Conservation (phyloP, 148 eudicot genomes). For the Salicornia ramosissima region DNA sequence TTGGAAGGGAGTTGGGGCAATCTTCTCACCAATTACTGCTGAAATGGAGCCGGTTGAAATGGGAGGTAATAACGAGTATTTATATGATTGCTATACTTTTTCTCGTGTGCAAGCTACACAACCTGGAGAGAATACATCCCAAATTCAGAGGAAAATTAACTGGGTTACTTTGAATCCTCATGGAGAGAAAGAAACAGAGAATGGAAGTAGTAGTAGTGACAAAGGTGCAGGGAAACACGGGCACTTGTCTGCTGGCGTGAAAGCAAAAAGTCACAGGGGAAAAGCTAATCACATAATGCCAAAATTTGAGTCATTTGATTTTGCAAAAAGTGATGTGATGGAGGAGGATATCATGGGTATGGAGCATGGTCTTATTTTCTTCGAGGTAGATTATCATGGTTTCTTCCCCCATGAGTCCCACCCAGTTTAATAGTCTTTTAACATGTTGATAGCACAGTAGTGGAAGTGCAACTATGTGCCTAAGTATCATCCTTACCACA, state of each 20-base stretch:
- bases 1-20: conserved; percentile 99
- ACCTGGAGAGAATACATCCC: conserved; percentile 40
- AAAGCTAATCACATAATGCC: conserved; percentile 43
- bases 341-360: conserved; percentile 89
- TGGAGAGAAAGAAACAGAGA: conserved; percentile 53
- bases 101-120: conserved; percentile 50
- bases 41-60: conserved; percentile 96
- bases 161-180: conserved; percentile 89
- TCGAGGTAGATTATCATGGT: conserved; percentile 57
- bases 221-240: conserved; percentile 27
- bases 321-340: conserved; percentile 79
- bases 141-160: conserved; percentile 58
- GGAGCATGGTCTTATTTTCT: conserved; percentile 95
- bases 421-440: background rate
- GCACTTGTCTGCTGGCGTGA: conserved; percentile 24
- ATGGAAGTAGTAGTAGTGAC: conserved; percentile 23
- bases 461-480: background rate
- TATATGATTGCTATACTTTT: conserved; percentile 86
- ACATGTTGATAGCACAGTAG: background rate
- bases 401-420: background rate
- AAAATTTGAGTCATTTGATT: conserved; percentile 76
- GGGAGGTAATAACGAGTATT: conserved; percentile 62
- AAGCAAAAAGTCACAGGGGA: conserved; percentile 28
- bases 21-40: conserved; percentile 91
- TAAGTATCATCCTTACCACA: background rate